phyloP scores from a whole-genome alignment of 2,329 filamentous ascomycete genomes.

The Trichothecium sympodiale region DNA sequence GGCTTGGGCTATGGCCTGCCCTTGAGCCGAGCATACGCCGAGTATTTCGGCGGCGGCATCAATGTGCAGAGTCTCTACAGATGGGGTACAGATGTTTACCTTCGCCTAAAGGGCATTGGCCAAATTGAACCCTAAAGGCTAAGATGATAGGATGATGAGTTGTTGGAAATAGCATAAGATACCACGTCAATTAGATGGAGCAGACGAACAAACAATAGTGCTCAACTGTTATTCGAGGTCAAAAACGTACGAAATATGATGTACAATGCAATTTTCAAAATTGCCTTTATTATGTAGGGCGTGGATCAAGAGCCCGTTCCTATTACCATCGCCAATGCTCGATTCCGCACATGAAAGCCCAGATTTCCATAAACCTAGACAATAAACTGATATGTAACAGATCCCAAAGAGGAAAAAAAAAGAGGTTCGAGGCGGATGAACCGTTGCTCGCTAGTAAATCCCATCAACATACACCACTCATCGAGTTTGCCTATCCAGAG shows the following conservation, averaged over 20 bases:
- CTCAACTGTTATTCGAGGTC: too few relatives aligned
- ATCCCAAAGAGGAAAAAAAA: too few relatives aligned
- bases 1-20: slow-evolving; percentile 89
- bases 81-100: slow-evolving; percentile 70
- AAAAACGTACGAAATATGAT: too few relatives aligned
- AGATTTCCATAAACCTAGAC: background rate
- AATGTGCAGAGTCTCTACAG: slow-evolving; percentile 91
- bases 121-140: slow-evolving; percentile 29
- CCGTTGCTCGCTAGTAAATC: too few relatives aligned
- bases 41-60: slow-evolving; percentile 96
- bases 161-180: background rate
- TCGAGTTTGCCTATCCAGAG: background rate
- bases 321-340: slow-evolving; percentile 1
- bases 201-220: background rate
- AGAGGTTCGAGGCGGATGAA: too few relatives aligned
- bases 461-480: background rate
- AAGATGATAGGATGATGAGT: background rate
- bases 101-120: slow-evolving; percentile 52
- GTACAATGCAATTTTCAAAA: too few relatives aligned
- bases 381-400: too few relatives aligned
- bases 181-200: slow-evolving; percentile 1
- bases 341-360: background rate
- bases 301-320: background rate
- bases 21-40: slow-evolving; percentile 82
- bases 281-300: background rate